Base-by-base conservation (phyloP, 2,329 filamentous ascomycete species). In the Colletotrichum orbiculare region DNA sequence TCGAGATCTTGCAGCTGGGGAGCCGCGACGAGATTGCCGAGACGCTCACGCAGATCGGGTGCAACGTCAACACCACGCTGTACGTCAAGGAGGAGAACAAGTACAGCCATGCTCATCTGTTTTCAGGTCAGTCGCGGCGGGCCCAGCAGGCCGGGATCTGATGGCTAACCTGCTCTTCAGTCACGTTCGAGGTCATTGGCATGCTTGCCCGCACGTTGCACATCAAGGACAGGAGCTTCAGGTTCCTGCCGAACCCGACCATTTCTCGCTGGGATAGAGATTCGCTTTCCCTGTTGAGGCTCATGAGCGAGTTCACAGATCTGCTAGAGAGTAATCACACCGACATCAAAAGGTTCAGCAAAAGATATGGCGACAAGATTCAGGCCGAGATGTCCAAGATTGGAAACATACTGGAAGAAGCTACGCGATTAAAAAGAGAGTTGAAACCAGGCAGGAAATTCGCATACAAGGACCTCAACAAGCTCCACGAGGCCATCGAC, bases 251-350 rank as follows among this genome's bases (percentile, higher is more conserved):
- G 0, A 82, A 82, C 54, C 80, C 79, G 0, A 87, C 85, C 0
- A 76, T 79, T 1, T 83, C 83, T 54, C 74, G 73, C n/a, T 88
- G 84, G 85, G 79, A 86, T 61, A 83, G 78, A 61, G 77, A 79
- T 25, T 80, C 80, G 1, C 78, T 85, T n/a, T 81, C 78, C 37
- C 69, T 85, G 0, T 70, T 73, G 8, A 78, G 77, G 49, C 71
- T 85, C 1, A 70, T 85, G 49, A 68, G 73, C 13, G 77, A 79
- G 1, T 85, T 78, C 68, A 48, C 70, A 9, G 64, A 67, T 2
- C 71, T 73, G 5, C 70, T 81, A 4, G 61, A 64, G 0, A 6
- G 35, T 9, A 34, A 69, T 9, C 73, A 75, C 42, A 53, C 11
- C 1, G 17, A 34, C 8, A 50, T 67, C 2, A 12, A 38, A 17